Conservation (phyloP, 176 grass and related monocot genomes). For the Phragmites australis region DNA sequence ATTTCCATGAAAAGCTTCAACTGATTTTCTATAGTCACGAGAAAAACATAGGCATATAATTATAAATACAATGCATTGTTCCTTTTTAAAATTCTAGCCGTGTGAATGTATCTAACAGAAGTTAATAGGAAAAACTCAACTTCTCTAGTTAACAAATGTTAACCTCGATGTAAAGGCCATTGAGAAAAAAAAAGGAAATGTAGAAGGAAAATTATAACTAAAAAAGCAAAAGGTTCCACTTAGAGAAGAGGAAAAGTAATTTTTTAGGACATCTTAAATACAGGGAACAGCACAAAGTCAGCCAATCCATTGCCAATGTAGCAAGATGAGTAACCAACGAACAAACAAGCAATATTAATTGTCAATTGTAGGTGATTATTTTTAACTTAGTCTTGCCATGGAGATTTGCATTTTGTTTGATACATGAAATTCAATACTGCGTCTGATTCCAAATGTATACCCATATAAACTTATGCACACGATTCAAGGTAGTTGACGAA, state of each 20-base stretch:
- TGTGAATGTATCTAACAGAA: background rate
- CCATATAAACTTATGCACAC: no score
- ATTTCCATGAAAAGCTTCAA: background rate
- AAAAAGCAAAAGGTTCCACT: background rate
- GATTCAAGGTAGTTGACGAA: no score
- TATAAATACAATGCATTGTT: background rate
- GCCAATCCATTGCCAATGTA: background rate
- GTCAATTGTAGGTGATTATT: background rate
- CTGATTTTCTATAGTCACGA: background rate
- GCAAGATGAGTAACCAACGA: background rate
- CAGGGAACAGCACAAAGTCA: background rate
- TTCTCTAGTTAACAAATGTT: background rate
- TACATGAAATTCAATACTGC: no score
- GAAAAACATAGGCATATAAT: no score
- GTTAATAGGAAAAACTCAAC: background rate
- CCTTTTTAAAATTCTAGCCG: background rate
- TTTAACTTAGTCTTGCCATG: background rate
- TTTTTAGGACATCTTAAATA: slow-evolving; percentile 14
- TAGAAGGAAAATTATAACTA: background rate
- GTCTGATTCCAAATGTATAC: no score
- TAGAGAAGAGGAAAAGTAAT: background rate
- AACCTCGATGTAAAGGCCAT: background rate
- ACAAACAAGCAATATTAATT: background rate
- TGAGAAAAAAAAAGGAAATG: background rate
- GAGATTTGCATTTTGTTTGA: no score